A percentile compares a stretch with the other conserved stretches of the same genome.
Evolutionary conservation across 805 yeast species (phyloP).

Genomic region (Candida golubevii): DNA sequence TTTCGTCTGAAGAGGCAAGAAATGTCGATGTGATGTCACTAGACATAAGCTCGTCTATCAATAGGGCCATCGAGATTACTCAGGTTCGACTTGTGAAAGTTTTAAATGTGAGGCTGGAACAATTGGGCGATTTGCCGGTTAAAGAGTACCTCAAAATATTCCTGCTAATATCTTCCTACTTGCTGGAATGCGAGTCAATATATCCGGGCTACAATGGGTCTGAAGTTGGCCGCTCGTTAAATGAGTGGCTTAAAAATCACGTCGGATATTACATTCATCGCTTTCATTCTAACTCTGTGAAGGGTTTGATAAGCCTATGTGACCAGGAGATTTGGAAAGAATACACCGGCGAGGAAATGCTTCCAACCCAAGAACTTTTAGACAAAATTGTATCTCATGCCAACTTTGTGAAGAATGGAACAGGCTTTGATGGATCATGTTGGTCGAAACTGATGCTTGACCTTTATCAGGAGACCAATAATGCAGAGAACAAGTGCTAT

Average conservation of each 20-base stretch:
- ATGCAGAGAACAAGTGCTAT: too few species aligned
- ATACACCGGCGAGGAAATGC: slow-evolving; percentile 45
- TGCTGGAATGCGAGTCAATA: slow-evolving; percentile 78
- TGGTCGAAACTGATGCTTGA: slow-evolving; percentile 26
- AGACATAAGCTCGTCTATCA: slow-evolving; percentile 63
- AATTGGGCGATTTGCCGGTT: slow-evolving; percentile 53
- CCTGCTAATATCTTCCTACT: slow-evolving; percentile 61
- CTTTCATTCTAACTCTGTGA: slow-evolving; percentile 50
- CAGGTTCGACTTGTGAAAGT: slow-evolving; percentile 77
- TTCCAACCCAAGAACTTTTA: slow-evolving; percentile 21
- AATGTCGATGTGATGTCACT: slow-evolving; percentile 48
- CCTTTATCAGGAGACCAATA: slow-evolving; percentile 15
- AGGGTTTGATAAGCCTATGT: slow-evolving; percentile 43
- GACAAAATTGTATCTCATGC: slow-evolving; percentile 25
- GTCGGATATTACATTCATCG: slow-evolving; percentile 54
- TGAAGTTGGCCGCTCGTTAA: slow-evolving; percentile 47
- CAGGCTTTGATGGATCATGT: slow-evolving; percentile 22
- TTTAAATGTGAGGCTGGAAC: slow-evolving; percentile 70
- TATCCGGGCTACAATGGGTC: slow-evolving; percentile 61
- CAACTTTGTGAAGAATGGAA: slow-evolving; percentile 18
- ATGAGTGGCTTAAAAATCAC: slow-evolving; percentile 65
- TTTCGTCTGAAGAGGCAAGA: slow-evolving; percentile 21
- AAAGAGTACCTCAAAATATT: slow-evolving; percentile 66
- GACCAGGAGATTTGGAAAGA: slow-evolving; percentile 83
- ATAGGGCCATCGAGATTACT: slow-evolving; percentile 62